Evolutionary conservation across 139 green algal species (phyloP).

Genomic region (Chlamydomonas eustigma): DNA sequence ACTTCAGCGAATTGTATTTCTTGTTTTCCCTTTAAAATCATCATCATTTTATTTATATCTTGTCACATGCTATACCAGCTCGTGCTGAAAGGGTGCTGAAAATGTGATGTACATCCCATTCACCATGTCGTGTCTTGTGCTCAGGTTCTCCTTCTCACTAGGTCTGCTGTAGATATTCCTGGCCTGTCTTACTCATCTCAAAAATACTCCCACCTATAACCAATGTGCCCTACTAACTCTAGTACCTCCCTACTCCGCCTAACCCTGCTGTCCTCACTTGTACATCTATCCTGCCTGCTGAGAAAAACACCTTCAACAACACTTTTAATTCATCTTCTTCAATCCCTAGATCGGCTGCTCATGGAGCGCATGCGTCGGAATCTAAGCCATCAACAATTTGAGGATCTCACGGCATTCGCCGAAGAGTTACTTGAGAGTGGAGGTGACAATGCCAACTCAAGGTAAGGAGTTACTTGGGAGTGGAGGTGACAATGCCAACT

Average conservation of each 20-base stretch:
- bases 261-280: background rate
- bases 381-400: conserved; percentile 56
- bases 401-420: conserved; percentile 6
- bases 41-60: too few relatives aligned
- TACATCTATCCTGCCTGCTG: too few relatives aligned
- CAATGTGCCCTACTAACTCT: background rate
- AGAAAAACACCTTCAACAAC: background rate
- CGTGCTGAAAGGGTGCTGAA: too few relatives aligned
- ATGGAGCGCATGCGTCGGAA: conserved; percentile 73
- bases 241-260: background rate
- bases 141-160: background rate
- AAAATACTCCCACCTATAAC: background rate
- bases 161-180: background rate
- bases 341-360: conserved; percentile 68
- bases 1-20: background rate
- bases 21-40: too few relatives aligned
- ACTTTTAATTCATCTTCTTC: background rate
- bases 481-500: too few relatives aligned
- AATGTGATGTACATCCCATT: background rate
- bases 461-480: too few relatives aligned
- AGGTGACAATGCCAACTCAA: background rate
- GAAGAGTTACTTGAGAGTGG: background rate
- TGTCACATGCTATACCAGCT: too few relatives aligned
- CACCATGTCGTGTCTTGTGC: too few relatives aligned
- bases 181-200: background rate